Evolutionary conservation across 768 basidiomycete genomes (phyloP).

Genomic region (Rickenella mellea): DNA sequence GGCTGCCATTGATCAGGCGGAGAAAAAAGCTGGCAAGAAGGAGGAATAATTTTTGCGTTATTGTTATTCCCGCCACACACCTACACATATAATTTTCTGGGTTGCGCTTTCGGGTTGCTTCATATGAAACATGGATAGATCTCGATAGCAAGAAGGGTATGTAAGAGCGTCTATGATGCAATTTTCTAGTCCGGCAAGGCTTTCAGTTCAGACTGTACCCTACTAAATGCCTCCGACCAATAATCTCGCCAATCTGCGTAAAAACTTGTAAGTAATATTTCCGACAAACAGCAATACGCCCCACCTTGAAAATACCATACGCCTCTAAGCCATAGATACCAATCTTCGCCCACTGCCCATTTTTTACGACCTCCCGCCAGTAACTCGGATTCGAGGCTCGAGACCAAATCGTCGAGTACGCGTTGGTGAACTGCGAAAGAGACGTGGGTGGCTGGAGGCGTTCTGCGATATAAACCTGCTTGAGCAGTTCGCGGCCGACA

Average conservation of each 20-base stretch:
- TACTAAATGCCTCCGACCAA: constrained; percentile 70
- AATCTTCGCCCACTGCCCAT: constrained; percentile 59
- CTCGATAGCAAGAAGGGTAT: no score
- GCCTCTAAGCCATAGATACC: constrained; percentile 77
- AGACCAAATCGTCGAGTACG: constrained; percentile 57
- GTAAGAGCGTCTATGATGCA: no score
- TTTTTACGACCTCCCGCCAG: constrained; percentile 49
- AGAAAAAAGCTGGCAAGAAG: constrained; percentile 81
- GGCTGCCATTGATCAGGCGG: constrained; percentile 80
- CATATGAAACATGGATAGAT: background rate
- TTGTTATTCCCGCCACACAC: background rate
- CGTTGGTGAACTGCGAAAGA: constrained; percentile 38
- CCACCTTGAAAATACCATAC: constrained; percentile 82
- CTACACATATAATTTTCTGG: background rate
- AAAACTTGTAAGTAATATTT: background rate
- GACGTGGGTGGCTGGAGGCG: constrained; percentile 57
- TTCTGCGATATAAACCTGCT: constrained; percentile 68
- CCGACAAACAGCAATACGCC: constrained; percentile 9
- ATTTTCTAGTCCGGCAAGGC: background rate
- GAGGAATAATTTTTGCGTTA: constrained; percentile 43
- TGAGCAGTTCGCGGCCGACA: constrained; percentile 65
- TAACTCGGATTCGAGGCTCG: constrained; percentile 49
- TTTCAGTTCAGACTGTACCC: constrained; percentile 59
- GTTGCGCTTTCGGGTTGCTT: background rate
- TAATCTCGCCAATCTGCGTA: constrained; percentile 73